Evolutionary conservation across 2,329 filamentous ascomycete genomes (phyloP).

Genomic region (Pestalotiopsis sp.): DNA sequence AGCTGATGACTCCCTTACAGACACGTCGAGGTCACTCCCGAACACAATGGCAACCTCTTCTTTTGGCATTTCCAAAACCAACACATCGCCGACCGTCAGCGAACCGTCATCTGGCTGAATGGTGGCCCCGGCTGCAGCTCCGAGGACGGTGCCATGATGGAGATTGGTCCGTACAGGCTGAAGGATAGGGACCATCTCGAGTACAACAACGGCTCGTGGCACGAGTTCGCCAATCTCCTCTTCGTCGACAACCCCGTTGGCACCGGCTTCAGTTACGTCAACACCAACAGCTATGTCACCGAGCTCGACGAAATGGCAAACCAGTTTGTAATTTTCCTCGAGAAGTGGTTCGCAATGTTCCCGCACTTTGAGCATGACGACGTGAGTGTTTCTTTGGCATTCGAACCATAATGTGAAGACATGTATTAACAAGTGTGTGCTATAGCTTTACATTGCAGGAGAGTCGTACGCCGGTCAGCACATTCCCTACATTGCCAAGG

Average conservation of each 20-base stretch:
- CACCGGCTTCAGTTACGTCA: slow-evolving; percentile 93
- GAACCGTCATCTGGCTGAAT: slow-evolving; percentile 96
- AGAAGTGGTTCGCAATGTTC: slow-evolving; percentile 89
- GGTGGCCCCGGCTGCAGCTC: slow-evolving; percentile 97
- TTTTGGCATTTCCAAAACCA: slow-evolving; percentile 98
- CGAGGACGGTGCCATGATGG: slow-evolving; percentile 95
- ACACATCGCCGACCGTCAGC: slow-evolving; percentile 88
- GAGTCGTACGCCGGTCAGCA: slow-evolving; percentile 97
- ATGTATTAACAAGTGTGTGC: not conserved
- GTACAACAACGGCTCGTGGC: slow-evolving; percentile 95
- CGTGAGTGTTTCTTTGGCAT: slow-evolving; percentile 55
- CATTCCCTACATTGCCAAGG: slow-evolving; percentile 94
- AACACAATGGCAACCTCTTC: slow-evolving; percentile 91
- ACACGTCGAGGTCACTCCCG: slow-evolving; percentile 86
- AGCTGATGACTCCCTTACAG: slow-evolving; percentile 45
- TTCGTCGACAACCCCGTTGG: slow-evolving; percentile 98
- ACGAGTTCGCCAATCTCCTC: slow-evolving; percentile 94
- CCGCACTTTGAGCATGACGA: slow-evolving; percentile 91
- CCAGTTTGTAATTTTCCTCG: slow-evolving; percentile 85
- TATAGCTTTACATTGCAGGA: slow-evolving; percentile 86
- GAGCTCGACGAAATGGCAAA: slow-evolving; percentile 88
- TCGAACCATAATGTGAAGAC: not conserved
- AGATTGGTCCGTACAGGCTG: slow-evolving; percentile 90
- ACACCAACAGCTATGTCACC: slow-evolving; percentile 82
- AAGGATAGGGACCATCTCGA: slow-evolving; percentile 71